Conservation (phyloP, 2,329 filamentous ascomycete genomes). For the Claviceps sp. region DNA sequence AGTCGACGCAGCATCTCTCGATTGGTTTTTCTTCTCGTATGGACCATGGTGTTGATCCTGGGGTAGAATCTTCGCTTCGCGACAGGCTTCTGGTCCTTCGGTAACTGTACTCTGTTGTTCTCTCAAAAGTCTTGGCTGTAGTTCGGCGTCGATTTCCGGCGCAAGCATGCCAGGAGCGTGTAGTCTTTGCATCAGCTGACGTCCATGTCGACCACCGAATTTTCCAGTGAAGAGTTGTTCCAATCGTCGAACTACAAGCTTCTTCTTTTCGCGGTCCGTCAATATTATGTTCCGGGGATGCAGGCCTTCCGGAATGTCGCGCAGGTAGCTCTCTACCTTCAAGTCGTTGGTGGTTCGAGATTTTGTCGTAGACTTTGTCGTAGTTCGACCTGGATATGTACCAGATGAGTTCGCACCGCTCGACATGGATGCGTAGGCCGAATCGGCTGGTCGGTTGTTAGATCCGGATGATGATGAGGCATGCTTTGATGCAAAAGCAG, state of each 20-base stretch:
- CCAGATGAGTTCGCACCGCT: slow-evolving; percentile 32
- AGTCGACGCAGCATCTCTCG: slow-evolving; percentile 29
- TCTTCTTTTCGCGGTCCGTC: slow-evolving; percentile 64
- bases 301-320: slow-evolving; percentile 58
- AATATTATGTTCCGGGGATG: slow-evolving; percentile 48
- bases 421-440: slow-evolving; percentile 58
- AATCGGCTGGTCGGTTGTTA: slow-evolving; percentile 41
- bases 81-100: slow-evolving; percentile 19
- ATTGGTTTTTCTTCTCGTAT: slow-evolving; percentile 25
- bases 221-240: slow-evolving; percentile 77
- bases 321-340: slow-evolving; percentile 56
- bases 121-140: slow-evolving; percentile 12
- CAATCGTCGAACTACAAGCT: slow-evolving; percentile 59
- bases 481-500: slow-evolving; percentile 35
- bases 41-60: slow-evolving; percentile 15
- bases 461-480: slow-evolving; percentile 39
- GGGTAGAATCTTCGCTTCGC: slow-evolving; percentile 37
- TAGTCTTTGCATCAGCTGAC: slow-evolving; percentile 12
- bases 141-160: slow-evolving; percentile 15
- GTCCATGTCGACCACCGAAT: slow-evolving; percentile 28
- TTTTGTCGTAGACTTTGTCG: slow-evolving; percentile 19
- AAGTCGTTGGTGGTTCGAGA: slow-evolving; percentile 32
- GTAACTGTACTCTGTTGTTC: slow-evolving; percentile 21
- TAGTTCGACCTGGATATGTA: slow-evolving; percentile 24
- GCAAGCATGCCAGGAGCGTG: slow-evolving; percentile 7